A percentile compares a stretch with the other conserved stretches of the same genome.
phyloP scores from a whole-genome alignment of 768 basidiomycete species.

The Antrodiella citrinella region DNA sequence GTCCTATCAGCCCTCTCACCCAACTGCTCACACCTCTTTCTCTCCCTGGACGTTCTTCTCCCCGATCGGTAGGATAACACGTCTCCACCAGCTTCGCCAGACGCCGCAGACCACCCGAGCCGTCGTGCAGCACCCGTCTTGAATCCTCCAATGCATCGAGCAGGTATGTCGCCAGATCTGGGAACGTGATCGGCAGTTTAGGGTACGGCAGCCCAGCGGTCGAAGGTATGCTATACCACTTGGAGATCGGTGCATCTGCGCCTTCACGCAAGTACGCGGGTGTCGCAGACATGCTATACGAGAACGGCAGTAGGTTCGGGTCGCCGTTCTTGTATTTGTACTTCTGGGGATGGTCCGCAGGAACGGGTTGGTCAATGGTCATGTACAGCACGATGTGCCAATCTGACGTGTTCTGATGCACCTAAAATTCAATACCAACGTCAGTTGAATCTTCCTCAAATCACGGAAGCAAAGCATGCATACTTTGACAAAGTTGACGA shows the following conservation, averaged over 20 bases:
- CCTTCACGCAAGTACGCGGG: conserved; percentile 59
- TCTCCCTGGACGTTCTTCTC: conserved; percentile 25
- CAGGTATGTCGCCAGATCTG: conserved; percentile 68
- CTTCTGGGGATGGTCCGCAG: conserved; percentile 34
- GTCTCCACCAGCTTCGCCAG: conserved; percentile 61
- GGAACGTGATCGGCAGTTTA: conserved; percentile 65
- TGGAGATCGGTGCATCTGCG: conserved; percentile 54
- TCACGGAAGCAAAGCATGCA: conserved; percentile 15
- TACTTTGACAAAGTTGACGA: conserved; percentile 76
- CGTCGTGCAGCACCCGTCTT: conserved; percentile 50
- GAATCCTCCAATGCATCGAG: conserved; percentile 66
- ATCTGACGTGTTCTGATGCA: conserved; percentile 46
- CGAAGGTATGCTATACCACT: conserved; percentile 63
- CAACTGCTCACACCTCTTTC: conserved; percentile 39
- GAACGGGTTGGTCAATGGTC: conserved; percentile 61
- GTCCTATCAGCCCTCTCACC: conserved; percentile 31
- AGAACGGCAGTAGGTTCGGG: conserved; percentile 62
- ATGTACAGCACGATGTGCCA: conserved; percentile 78
- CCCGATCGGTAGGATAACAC: conserved; percentile 50
- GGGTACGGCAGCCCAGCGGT: conserved; percentile 55
- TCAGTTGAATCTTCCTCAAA: too few relatives aligned
- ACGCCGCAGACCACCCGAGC: conserved; percentile 52
- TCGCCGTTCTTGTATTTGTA: conserved; percentile 49
- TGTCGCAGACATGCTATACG: conserved; percentile 52
- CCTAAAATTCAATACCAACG: conserved; percentile 38